phyloP scores from a whole-genome alignment of 2,329 filamentous ascomycete species.

The Dendryphion nanum region DNA sequence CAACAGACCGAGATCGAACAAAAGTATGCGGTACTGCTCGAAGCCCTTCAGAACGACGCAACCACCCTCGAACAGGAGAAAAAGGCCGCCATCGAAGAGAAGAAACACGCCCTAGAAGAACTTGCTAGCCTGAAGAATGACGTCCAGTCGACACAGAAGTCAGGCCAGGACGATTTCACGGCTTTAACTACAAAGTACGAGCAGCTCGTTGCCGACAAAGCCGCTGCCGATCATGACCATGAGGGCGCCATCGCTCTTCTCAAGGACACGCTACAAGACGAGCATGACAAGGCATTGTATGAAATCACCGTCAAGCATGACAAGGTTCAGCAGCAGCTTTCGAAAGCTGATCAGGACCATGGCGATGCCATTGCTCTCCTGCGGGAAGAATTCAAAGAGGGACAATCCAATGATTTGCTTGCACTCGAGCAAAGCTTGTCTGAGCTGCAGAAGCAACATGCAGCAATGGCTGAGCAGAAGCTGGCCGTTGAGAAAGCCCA shows the following conservation, averaged over 20 bases:
- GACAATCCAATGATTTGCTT: slow-evolving; percentile 26
- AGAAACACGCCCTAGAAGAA: slow-evolving; percentile 5
- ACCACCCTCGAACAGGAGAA: slow-evolving; percentile 28
- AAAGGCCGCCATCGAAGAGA: slow-evolving; percentile 12
- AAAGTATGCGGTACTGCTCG: slow-evolving; percentile 27
- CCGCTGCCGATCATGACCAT: slow-evolving; percentile 26
- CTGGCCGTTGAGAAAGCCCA: slow-evolving; percentile 27
- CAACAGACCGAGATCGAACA: slow-evolving; percentile 29
- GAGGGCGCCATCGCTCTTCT: slow-evolving; percentile 24
- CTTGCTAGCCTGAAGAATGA: slow-evolving; percentile 16
- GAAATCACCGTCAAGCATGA: slow-evolving; percentile 27
- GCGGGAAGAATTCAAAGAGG: slow-evolving; percentile 26
- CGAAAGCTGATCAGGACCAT: slow-evolving; percentile 28
- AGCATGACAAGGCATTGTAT: slow-evolving; percentile 22
- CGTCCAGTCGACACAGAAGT: slow-evolving; percentile 16
- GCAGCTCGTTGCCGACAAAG: slow-evolving; percentile 23
- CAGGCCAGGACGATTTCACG: slow-evolving; percentile 12
- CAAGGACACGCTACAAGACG: slow-evolving; percentile 23
- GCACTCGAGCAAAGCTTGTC: slow-evolving; percentile 26
- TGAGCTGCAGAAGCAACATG: slow-evolving; percentile 23
- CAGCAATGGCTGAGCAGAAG: slow-evolving; percentile 29
- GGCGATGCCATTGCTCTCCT: slow-evolving; percentile 29
- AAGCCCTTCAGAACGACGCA: slow-evolving; percentile 25
- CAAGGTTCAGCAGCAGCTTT: slow-evolving; percentile 18
- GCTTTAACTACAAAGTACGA: slow-evolving; percentile 29